Evolutionary conservation across 768 basidiomycete species (phyloP).

Genomic region (Lyophyllum semitale): DNA sequence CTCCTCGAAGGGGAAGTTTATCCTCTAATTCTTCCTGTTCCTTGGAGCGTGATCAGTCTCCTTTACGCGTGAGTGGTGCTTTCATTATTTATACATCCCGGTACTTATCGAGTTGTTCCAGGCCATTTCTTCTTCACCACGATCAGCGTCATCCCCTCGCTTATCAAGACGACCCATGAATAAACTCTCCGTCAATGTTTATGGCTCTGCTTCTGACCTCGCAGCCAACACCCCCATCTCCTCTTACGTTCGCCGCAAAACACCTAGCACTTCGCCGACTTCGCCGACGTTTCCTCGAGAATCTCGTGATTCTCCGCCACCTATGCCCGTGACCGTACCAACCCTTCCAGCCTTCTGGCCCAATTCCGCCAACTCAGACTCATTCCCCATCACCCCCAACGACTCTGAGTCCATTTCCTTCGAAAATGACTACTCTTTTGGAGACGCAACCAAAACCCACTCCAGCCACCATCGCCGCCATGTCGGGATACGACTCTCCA

Average conservation of each 20-base stretch:
- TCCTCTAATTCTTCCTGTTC: conserved; percentile 45
- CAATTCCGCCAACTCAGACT: conserved; percentile 43
- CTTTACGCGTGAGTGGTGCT: conserved; percentile 31
- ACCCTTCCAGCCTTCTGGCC: conserved; percentile 59
- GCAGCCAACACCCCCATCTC: conserved; percentile 77
- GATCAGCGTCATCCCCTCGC: conserved; percentile 41
- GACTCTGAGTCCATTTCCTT: conserved; percentile 30
- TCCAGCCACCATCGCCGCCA: conserved; percentile 36
- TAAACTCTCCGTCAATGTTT: conserved; percentile 48
- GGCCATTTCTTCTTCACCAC: conserved; percentile 42
- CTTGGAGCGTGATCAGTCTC: conserved; percentile 38
- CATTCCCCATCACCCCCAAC: conserved; percentile 42
- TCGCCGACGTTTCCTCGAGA: conserved; percentile 62
- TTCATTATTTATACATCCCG: not conserved
- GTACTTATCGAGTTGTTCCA: conserved; percentile 15
- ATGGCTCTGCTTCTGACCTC: conserved; percentile 52
- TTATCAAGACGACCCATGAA: conserved; percentile 44
- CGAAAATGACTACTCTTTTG: conserved; percentile 19
- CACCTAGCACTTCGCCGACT: conserved; percentile 72
- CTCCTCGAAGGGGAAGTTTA: conserved; percentile 46
- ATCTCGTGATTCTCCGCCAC: conserved; percentile 39
- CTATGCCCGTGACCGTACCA: conserved; percentile 62
- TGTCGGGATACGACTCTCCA: conserved; percentile 47
- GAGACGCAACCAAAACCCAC: conserved; percentile 29
- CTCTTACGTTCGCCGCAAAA: conserved; percentile 76